Conservation (phyloP, 495 filamentous ascomycete species). For the Hyphodiscus hymeniophilus region DNA sequence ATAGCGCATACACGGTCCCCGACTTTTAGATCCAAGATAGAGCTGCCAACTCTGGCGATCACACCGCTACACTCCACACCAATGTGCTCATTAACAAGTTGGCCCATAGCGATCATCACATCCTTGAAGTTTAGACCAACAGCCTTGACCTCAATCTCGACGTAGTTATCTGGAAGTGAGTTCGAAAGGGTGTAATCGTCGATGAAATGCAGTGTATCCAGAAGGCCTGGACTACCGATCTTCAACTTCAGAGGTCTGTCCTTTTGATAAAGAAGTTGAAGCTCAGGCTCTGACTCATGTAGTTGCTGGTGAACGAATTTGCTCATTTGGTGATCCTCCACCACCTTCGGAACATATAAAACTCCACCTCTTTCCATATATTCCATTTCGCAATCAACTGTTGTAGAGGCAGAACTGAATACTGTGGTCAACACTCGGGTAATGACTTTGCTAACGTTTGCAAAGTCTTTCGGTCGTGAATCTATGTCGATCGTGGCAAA, state of each 20-base stretch:
- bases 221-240: slow-evolving; percentile 17
- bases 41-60: slow-evolving; percentile 12
- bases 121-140: slow-evolving; percentile 30
- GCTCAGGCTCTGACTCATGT: slow-evolving; percentile 14
- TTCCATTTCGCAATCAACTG: slow-evolving; percentile 8
- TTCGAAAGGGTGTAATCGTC: slow-evolving; percentile 15
- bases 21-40: not conserved
- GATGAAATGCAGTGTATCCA: slow-evolving; percentile 21
- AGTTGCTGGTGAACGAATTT: slow-evolving; percentile 10
- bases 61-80: slow-evolving; percentile 19
- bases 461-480: not conserved
- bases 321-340: slow-evolving; percentile 29
- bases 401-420: slow-evolving; percentile 6
- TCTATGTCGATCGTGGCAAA: slow-evolving; percentile 15
- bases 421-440: slow-evolving; percentile 5
- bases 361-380: slow-evolving; percentile 5
- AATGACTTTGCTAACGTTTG: slow-evolving; percentile 2
- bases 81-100: slow-evolving; percentile 20
- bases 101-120: slow-evolving; percentile 24
- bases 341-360: slow-evolving; percentile 23
- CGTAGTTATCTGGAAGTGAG: slow-evolving; percentile 23
- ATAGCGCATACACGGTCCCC: not conserved
- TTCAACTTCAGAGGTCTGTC: slow-evolving; percentile 13
- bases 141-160: slow-evolving; percentile 23
- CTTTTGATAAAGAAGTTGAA: slow-evolving; percentile 15